Conservation (phyloP, 2,329 filamentous ascomycete species). For the Apiospora rasikravindrae region DNA sequence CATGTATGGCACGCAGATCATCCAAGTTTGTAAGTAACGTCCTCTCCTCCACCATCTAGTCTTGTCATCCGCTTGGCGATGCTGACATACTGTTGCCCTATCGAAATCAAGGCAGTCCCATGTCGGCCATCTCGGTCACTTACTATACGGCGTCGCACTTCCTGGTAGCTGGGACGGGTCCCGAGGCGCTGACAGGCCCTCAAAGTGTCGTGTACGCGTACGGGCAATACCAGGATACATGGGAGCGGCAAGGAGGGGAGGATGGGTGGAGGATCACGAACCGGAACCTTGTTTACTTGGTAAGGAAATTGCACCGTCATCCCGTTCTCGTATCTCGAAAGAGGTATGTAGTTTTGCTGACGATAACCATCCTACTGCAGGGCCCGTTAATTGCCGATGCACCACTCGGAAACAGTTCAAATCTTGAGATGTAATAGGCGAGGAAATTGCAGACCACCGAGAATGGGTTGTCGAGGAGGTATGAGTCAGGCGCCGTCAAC, state of each 20-base stretch:
- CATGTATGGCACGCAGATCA: neutral
- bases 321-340: neutral
- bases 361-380: neutral
- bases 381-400: neutral
- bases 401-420: neutral
- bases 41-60: neutral
- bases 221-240: conserved; percentile 11
- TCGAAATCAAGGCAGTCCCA: neutral
- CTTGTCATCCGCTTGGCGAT: neutral
- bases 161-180: neutral
- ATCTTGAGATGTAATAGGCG: neutral
- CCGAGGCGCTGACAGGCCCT: neutral
- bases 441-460: neutral
- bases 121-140: conserved; percentile 16
- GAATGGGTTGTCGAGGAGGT: conserved; percentile 1
- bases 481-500: neutral
- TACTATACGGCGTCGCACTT: conserved; percentile 8
- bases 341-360: neutral
- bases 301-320: neutral
- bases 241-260: neutral
- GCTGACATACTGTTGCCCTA: neutral
- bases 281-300: conserved; percentile 11
- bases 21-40: neutral
- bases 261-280: conserved; percentile 9
- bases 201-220: neutral